A percentile compares a stretch with the other conserved stretches of the same genome.
Conservation (phyloP, 2,329 filamentous ascomycete genomes). For the Penicillium hordei region DNA sequence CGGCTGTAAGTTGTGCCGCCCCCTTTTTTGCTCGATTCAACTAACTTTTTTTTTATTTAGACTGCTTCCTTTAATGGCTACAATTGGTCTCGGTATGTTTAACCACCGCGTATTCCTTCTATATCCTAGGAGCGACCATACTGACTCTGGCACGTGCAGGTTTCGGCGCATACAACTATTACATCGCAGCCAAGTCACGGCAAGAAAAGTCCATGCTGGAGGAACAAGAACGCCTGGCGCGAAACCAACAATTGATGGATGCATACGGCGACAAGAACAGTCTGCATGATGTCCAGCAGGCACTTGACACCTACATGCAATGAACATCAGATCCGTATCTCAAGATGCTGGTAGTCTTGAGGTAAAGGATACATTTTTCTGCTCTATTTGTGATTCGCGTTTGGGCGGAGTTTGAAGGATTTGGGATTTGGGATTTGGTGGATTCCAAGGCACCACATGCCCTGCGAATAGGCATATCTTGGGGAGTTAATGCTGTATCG, state of each 20-base stretch:
- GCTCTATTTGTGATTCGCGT: not conserved
- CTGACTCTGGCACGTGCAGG: conserved; percentile 16
- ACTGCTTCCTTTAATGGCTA: conserved; percentile 22
- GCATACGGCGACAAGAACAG: conserved; percentile 49
- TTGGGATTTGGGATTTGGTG: not conserved
- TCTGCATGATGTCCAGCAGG: conserved; percentile 46
- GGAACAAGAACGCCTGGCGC: conserved; percentile 37
- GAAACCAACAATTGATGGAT: conserved; percentile 45
- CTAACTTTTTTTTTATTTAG: conserved; percentile 6
- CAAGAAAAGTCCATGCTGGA: conserved; percentile 18
- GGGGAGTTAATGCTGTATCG: not conserved
- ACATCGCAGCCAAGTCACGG: conserved; percentile 15
- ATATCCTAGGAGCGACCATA: not conserved
- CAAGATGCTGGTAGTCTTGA: conserved; percentile 4
- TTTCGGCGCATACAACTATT: conserved; percentile 29
- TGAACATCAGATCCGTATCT: conserved; percentile 18
- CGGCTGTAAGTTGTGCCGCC: conserved; percentile 19
- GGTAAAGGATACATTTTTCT: not conserved
- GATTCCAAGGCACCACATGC: not conserved
- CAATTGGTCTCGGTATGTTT: conserved; percentile 22
- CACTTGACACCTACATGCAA: conserved; percentile 46
- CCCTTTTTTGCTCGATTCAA: not conserved
- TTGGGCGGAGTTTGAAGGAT: not conserved
- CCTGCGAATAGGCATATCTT: not conserved
- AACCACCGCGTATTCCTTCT: not conserved